phyloP scores from a whole-genome alignment of 192 early-diverging fungal species.

The Podila minutissima region DNA sequence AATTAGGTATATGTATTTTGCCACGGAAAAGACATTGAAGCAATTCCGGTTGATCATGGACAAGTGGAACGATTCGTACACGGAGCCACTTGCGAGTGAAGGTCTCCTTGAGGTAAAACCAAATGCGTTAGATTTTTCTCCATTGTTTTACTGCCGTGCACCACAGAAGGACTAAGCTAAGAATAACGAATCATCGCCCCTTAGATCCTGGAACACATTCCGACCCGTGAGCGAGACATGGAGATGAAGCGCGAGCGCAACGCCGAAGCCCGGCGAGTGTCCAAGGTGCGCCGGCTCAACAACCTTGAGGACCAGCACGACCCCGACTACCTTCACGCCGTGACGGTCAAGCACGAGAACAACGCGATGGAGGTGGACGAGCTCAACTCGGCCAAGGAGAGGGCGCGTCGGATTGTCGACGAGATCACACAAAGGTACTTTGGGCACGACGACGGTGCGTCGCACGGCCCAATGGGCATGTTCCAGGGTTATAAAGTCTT shows the following conservation, averaged over 20 bases:
- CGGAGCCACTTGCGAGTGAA: constrained; percentile 59
- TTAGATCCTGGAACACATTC: constrained; percentile 35
- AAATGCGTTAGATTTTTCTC: not conserved
- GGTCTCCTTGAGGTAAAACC: constrained; percentile 64
- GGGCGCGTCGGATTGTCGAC: constrained; percentile 20
- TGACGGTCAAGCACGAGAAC: not conserved
- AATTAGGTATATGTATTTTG: constrained; percentile 70
- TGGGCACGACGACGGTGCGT: constrained; percentile 31
- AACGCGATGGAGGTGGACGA: not conserved
- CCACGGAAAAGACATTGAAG: constrained; percentile 58
- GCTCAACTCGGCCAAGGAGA: constrained; percentile 2
- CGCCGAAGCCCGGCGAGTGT: constrained; percentile 11
- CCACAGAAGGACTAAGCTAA: too few relatives aligned
- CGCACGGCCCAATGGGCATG: constrained; percentile 29
- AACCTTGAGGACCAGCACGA: constrained; percentile 35
- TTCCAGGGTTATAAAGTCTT: constrained; percentile 38
- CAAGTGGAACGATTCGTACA: constrained; percentile 75
- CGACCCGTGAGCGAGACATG: constrained; percentile 17
- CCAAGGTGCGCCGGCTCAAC: constrained; percentile 36
- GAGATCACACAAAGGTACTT: constrained; percentile 37
- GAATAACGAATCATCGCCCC: not conserved
- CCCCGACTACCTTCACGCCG: not conserved
- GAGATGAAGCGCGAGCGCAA: constrained; percentile 9
- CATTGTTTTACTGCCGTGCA: not conserved
- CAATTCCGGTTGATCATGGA: constrained; percentile 69